Base-by-base conservation (phyloP, 1,284 basidiomycete genomes). In the Microbotryum intermedium region DNA sequence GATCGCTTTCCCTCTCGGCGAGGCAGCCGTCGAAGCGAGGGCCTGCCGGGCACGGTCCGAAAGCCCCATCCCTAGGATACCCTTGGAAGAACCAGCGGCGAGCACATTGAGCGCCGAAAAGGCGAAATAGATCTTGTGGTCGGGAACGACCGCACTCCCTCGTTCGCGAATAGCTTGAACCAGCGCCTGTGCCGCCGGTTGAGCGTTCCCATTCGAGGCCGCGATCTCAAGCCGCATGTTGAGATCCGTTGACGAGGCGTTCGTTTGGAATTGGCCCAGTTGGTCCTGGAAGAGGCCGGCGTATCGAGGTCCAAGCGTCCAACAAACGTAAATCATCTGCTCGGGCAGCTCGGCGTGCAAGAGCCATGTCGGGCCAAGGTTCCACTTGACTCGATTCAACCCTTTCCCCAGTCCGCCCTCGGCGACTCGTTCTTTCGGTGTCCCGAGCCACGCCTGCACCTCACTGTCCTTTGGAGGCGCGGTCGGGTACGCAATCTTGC, bases 251-350 rank as follows among this genome's bases (percentile, higher is more conserved):
- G 60, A 58, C 3, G 56, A 34, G 30, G 50, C 23, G 53, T 60
- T 59, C 23, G 58, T 60, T 25, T 89, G 76, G 71, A 88, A 88
- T 47, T 81, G 83, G 60, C 82, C 77, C 28, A 88, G 77, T 4
- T 76, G 70, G 68, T 82, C 75, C 80, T 87, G 87, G 72, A 88
- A 87, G 42, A 82, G 82, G 29, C 82, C 84, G 2, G 76, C 77
- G 63, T 90, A 89, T 42, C 84, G 81, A 4, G 86, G 85, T 2
- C 86, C 85, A 13, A 90, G 80, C 13, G 42, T 50, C 21, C 42
- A 52, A 28, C 59, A 60, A 3, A 60, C 58, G 18, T 50, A 50
- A 16, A 63, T 29, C 47, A 63, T 53, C 55, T 63, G 59, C 28
- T 53, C 61, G 6, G 59, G 55, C n/a, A 63, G 43, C 21, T 63